phyloP scores from a whole-genome alignment of 768 basidiomycete genomes.

The Amanita exitialis region DNA sequence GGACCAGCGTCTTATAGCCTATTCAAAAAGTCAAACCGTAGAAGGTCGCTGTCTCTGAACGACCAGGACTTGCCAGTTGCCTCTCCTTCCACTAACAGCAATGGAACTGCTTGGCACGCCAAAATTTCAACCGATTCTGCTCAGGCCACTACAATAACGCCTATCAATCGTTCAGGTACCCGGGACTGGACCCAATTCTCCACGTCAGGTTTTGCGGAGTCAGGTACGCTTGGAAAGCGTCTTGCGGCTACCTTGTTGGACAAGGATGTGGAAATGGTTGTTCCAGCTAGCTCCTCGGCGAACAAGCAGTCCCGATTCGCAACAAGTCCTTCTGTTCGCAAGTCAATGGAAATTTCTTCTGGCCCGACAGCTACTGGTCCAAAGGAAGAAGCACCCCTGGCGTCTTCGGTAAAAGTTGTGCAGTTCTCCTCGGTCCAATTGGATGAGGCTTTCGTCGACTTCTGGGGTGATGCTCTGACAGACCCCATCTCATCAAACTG shows the following conservation, averaged over 20 bases:
- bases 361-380: neutral
- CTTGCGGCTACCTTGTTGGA: constrained; percentile 52
- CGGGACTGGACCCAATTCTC: constrained; percentile 65
- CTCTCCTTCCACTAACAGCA: constrained; percentile 12
- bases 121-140: constrained; percentile 21
- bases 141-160: constrained; percentile 19
- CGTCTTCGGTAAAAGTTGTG: constrained; percentile 26
- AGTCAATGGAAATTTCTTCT: constrained; percentile 16
- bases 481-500: constrained; percentile 57
- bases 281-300: constrained; percentile 17
- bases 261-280: constrained; percentile 47
- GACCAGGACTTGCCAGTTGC: constrained; percentile 13
- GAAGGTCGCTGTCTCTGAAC: constrained; percentile 20
- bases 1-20: neutral
- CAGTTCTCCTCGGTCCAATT: constrained; percentile 42
- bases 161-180: neutral
- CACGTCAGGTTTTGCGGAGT: constrained; percentile 46
- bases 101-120: constrained; percentile 12
- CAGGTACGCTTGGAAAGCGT: constrained; percentile 25
- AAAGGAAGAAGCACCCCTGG: constrained; percentile 7
- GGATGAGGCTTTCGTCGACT: constrained; percentile 78
- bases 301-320: constrained; percentile 11
- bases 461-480: constrained; percentile 66
- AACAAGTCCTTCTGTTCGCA: constrained; percentile 15
- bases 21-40: constrained; percentile 12